These are phyloP conservation scores for Trametes sanguinea DNA, from an alignment of 768 basidiomycete genomes.

Conservation along the genomic window DNA sequence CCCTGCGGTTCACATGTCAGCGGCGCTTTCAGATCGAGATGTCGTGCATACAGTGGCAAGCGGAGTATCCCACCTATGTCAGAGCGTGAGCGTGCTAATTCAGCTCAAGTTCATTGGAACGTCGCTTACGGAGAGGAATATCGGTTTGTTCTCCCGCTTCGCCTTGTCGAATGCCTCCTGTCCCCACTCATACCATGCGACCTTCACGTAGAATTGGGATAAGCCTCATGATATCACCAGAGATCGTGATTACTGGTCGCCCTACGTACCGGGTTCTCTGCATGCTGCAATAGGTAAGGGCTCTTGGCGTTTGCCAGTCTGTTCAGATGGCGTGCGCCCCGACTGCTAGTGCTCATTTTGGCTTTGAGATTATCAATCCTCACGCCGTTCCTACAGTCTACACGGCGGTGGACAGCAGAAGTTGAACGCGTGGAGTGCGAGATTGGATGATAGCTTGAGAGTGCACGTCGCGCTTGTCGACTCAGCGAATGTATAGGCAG, in stretches of 20 bases:
- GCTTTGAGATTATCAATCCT: neutral
- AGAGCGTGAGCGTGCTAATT: neutral
- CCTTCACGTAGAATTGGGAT: slow-evolving; percentile 8
- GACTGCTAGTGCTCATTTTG: neutral
- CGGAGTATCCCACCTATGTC: slow-evolving; percentile 40
- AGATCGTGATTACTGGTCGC: neutral
- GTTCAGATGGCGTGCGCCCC: slow-evolving; percentile 13
- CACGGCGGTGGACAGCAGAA: too few relatives aligned
- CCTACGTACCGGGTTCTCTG: slow-evolving; percentile 28
- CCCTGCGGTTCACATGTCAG: slow-evolving; percentile 14
- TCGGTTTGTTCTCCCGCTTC: slow-evolving; percentile 31
- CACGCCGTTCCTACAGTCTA: neutral
- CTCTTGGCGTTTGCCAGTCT: slow-evolving; percentile 26
- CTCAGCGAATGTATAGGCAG: neutral
- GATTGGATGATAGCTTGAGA: neutral
- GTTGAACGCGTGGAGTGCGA: neutral
- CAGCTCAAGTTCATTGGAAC: neutral
- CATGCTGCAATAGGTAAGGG: slow-evolving; percentile 31
- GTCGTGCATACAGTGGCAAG: slow-evolving; percentile 38
- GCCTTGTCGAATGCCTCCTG: slow-evolving; percentile 32
- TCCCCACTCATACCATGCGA: slow-evolving; percentile 34
- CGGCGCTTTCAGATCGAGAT: too few relatives aligned
- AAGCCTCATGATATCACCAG: neutral
- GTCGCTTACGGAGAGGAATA: slow-evolving; percentile 37
- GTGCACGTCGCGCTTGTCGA: neutral